Base-by-base conservation (phyloP, 805 yeast genomes). In the Myxozyma monticola region DNA sequence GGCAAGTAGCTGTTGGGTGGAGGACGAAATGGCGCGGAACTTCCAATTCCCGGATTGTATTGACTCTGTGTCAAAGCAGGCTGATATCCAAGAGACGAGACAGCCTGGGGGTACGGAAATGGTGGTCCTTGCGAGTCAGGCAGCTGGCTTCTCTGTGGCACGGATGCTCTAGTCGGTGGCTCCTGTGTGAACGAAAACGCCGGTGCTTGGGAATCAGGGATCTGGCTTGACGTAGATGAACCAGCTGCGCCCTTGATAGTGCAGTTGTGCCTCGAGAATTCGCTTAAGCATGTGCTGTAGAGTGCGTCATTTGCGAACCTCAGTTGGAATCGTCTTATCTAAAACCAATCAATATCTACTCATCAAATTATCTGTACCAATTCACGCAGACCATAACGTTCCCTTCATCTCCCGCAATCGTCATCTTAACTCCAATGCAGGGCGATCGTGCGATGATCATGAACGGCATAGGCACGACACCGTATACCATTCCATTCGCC, bases 391-490 rank as follows among this genome's bases (percentile, higher is more conserved):
- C 51, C 48, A 34, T 45, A n/a, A 49, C 8, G 1, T 18, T 17
- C 18, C 40, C 43, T 9, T 43, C 45, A 10, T 24, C 8, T 2
- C 30, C 46, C 6, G 29, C 22, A 10, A 12, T 40, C 12, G 34
- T 34, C 14, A 39, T 30, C 25, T 49, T 53, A 12, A 53, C 37
- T 7, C 51, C 57, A 22, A 53, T 40, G 21, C 48, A 33, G 3
- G 57, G 57, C 20, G 47, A 37, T 33, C 54, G 40, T 7, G 47
- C 54, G n/a, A 53, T 30, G 20, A 53, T 45, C 7, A 28, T 22
- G 9, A 50, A n/a, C 12, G 46, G 36, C 5, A n/a, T n/a, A 29
- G 34, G 4, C 18, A 35, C 35, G 10, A 39, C 36, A 7, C n/a
- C 5, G 15, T 3, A 4, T 21, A 4, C 29, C 12, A 26, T 3